Evolutionary conservation across 2,329 filamentous ascomycete genomes (phyloP), one percentile per base, ranked within the genome.

Genomic region (Colletotrichum euphorbiae): DNA sequence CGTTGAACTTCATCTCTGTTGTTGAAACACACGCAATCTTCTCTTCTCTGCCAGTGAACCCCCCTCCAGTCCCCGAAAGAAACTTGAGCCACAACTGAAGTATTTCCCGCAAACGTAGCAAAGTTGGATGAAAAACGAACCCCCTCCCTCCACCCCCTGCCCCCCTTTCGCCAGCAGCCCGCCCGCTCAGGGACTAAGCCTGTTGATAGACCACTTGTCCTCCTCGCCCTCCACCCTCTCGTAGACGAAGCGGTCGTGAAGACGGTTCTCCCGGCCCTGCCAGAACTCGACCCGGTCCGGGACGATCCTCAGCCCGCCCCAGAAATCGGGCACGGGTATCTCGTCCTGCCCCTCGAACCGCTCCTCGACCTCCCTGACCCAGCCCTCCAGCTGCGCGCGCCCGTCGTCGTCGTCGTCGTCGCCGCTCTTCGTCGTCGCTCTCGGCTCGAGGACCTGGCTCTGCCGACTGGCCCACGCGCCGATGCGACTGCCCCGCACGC

Each of bases 201-300:
- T 89, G 73, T 93, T 85, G 73, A 96, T 80, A 75, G 80, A 86
- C 92, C 91, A 94, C 73, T 79, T 81, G 3, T 79, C 81, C 62
- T 80, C 78, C 17, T 73, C 78, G 11, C 73, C 79, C 59, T 82
- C 83, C 56, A 87, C 84, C 77, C 87, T 89, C 63, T 89, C 88
- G 80, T 98, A 98, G 70, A 90, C 87, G 78, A 99, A 98, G 24
- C 96, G 91, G 84, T 99, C 96, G 81, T 99, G 96, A 79, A 99
- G 81, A 68, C 96, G 86, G 80, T 91, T 97, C 76, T 93, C 87
- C 74, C 96, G 87, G 3, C 96, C 96, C 84, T 98, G 94, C 89
- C 96, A 99, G 78, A 99, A 99, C 85, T 99, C 96, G 55, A 99
- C 86, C 73, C 89, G 88, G 75, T 94, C 91, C 0, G 96, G 95